These are phyloP conservation scores for Aspergillus sp. DNA, from an alignment of 2,329 filamentous ascomycete species.

Conservation along the genomic window DNA sequence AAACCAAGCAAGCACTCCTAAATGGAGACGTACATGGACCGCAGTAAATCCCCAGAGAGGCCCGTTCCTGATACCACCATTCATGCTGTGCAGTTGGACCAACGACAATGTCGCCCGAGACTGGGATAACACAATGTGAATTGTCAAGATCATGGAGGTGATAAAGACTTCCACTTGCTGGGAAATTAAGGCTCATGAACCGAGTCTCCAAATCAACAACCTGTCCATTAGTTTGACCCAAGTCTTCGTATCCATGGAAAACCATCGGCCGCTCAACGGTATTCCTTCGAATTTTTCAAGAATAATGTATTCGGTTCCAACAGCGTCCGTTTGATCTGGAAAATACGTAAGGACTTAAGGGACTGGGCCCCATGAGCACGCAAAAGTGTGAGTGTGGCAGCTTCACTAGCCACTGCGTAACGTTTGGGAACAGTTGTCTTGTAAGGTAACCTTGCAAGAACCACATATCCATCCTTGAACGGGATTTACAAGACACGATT, in stretches of 20 bases:
- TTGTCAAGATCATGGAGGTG: constrained; percentile 25
- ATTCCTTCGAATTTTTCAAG: constrained; percentile 41
- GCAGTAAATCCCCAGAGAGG: constrained; percentile 24
- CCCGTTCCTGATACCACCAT: constrained; percentile 33
- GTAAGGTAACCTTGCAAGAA: constrained; percentile 42
- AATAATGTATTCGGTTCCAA: constrained; percentile 46
- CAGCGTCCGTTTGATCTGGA: constrained; percentile 33
- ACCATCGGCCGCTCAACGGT: constrained; percentile 40
- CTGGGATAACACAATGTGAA: neutral
- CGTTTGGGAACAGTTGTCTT: constrained; percentile 33
- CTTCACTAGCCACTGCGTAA: constrained; percentile 43
- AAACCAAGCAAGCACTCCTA: too few relatives aligned
- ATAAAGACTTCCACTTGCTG: constrained; percentile 36
- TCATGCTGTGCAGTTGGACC: constrained; percentile 29
- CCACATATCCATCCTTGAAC: constrained; percentile 35
- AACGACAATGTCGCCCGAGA: constrained; percentile 23
- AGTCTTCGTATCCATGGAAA: constrained; percentile 29
- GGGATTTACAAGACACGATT: constrained; percentile 41
- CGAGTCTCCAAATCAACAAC: constrained; percentile 29
- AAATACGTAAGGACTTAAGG: constrained; percentile 43
- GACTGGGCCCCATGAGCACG: constrained; percentile 38
- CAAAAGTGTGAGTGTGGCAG: constrained; percentile 43
- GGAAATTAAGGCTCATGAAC: constrained; percentile 30
- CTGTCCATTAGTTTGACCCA: constrained; percentile 29
- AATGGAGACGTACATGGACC: constrained; percentile 28